Evolutionary conservation across 2,329 filamentous ascomycete species (phyloP), one percentile per base, ranked within the genome.

Genomic region (Proliferodiscus dingleyae): DNA sequence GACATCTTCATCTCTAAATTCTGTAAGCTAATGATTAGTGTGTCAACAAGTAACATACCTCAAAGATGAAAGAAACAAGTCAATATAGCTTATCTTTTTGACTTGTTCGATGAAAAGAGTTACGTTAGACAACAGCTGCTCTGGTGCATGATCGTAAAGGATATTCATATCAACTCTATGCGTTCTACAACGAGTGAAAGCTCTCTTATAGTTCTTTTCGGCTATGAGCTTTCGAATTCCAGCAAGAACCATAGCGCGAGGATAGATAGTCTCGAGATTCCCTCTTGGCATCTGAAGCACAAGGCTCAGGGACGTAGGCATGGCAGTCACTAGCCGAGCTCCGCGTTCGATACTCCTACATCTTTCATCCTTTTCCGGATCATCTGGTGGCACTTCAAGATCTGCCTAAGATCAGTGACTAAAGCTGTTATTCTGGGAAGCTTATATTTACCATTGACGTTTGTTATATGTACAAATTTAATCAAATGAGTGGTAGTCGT

Each of bases 101-200:
- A 98, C 74, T 64, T 98, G 90, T 15, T 89, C 81, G 24, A 97
- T 72, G 60, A 98, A 95, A 1, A 87, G 66, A 0, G 75, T 73
- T 9, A 95, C 78, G 53, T 83, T 87, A 3, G 75, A 70, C 63
- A 96, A 75, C 62, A 98, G 96, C 55, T 94, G 87, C 29, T 82
- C 75, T 0, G 91, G 89, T n/a, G 82, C 81, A 66, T 97, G 88
- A 61, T 98, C 93, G 61, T 95, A 91, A 2, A 98, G 72, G 50
- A 98, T 91, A 61, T 98, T 98, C 85, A 97, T 90, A 61, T 98
- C 93, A 1, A 98, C 93, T 56, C 94, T 81, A 64, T 98, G 94
- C 18, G 83, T 91, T 41, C 93, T 82, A 63, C 93, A 97, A 51
- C 89, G 84, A 18, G 86, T 72, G 63, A 96, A 98, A 0, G 93